These are phyloP conservation scores for Mycena chlorophos DNA, from an alignment of 768 basidiomycete species.

Conservation along the genomic window DNA sequence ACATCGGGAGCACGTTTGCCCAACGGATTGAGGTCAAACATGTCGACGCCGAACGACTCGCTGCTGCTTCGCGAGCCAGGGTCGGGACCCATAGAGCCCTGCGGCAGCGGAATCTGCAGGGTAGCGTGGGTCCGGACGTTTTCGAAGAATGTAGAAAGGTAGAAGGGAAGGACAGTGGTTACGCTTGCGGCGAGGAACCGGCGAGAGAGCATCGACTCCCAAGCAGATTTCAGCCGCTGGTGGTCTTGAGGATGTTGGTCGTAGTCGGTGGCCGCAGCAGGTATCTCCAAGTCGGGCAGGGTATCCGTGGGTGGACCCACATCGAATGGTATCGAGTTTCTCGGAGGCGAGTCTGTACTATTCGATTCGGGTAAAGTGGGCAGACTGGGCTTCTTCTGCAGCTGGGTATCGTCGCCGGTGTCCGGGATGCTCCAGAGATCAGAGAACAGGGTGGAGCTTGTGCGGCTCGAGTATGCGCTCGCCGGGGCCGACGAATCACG, in stretches of 20 bases:
- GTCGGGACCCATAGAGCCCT: constrained; percentile 7
- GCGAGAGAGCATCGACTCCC: constrained; percentile 65
- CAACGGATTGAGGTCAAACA: constrained; percentile 28
- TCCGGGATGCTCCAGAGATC: constrained; percentile 24
- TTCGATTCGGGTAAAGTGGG: constrained; percentile 28
- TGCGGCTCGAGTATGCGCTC: constrained; percentile 24
- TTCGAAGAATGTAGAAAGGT: constrained; percentile 57
- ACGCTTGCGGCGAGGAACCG: constrained; percentile 57
- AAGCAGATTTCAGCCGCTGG: constrained; percentile 56
- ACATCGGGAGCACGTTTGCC: constrained; percentile 16
- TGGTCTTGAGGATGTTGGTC: constrained; percentile 58
- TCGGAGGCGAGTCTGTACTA: constrained; percentile 17
- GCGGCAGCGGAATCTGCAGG: constrained; percentile 14
- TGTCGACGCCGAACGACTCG: constrained; percentile 28
- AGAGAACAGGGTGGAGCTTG: constrained; percentile 27
- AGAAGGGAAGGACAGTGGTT: constrained; percentile 64
- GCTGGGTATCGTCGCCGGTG: constrained; percentile 20
- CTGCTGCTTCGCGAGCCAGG: constrained; percentile 13
- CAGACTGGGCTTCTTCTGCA: constrained; percentile 26
- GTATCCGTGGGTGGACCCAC: constrained; percentile 15
- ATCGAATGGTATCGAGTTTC: constrained; percentile 18
- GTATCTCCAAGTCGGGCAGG: constrained; percentile 14
- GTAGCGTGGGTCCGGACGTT: constrained; percentile 48
- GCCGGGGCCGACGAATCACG: constrained; percentile 22
- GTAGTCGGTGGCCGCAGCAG: neutral